Conservation (phyloP, 1,139 yeast genomes). For the Magnusiomyces suaveolens region DNA sequence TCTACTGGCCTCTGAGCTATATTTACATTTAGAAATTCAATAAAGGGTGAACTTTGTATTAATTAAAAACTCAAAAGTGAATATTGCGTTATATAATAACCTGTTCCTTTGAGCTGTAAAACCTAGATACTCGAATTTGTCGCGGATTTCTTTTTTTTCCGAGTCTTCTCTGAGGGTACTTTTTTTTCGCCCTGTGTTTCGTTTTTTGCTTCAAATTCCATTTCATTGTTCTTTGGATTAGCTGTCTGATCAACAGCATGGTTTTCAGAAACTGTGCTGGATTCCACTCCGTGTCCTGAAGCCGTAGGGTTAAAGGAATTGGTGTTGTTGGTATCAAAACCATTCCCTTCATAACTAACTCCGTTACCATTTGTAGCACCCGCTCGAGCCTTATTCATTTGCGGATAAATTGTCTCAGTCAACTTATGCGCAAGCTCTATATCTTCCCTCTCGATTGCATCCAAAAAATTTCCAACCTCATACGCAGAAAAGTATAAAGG, state of each 20-base stretch:
- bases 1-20: no score
- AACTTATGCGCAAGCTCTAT: constrained; percentile 25
- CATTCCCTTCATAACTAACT: background rate
- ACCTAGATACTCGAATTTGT: background rate
- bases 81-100: no score
- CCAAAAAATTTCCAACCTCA: constrained; percentile 19
- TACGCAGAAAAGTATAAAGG: constrained; percentile 15
- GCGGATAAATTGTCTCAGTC: constrained; percentile 24
- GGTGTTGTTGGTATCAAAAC: background rate
- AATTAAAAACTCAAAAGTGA: no score
- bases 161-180: background rate
- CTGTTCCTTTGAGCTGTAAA: no score
- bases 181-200: background rate
- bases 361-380: background rate
- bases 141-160: background rate
- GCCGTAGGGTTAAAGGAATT: background rate
- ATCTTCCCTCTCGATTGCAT: constrained; percentile 36
- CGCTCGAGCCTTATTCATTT: constrained; percentile 6
- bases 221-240: background rate
- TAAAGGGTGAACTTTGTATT: no score
- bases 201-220: background rate
- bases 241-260: background rate
- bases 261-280: background rate
- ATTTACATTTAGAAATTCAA: no score
- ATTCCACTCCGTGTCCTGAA: no score